Percentiles rank a stretch among this genome's conserved stretches.
These are phyloP conservation scores for Globisporangium cystogenes DNA, from an alignment of 352 stramenopile species.

Conservation along the genomic window DNA sequence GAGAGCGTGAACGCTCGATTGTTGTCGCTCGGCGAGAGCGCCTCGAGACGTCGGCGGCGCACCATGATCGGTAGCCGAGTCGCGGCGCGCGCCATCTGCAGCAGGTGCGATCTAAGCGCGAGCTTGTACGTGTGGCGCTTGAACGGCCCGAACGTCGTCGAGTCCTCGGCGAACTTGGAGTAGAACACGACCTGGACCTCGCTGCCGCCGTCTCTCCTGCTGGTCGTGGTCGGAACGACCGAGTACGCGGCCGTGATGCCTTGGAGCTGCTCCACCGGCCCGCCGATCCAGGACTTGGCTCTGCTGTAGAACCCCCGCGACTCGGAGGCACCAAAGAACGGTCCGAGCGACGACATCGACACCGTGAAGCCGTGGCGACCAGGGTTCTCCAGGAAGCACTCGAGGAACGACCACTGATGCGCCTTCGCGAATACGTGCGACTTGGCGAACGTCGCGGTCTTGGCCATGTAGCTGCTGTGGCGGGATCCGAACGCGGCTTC, in stretches of 20 bases:
- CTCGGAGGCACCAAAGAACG: not conserved
- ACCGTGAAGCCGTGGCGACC: conserved; percentile 22
- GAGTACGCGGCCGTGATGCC: conserved; percentile 22
- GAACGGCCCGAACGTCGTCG: conserved; percentile 12
- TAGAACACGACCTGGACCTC: conserved; percentile 15
- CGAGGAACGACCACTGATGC: conserved; percentile 48
- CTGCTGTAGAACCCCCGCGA: not conserved
- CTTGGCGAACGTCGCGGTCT: conserved; percentile 43
- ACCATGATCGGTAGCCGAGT: conserved; percentile 34
- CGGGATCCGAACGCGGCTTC: not conserved
- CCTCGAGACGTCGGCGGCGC: conserved; percentile 35
- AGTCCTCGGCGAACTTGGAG: conserved; percentile 14
- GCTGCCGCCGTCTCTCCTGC: not conserved
- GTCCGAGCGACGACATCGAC: conserved; percentile 34
- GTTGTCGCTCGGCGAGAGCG: conserved; percentile 25
- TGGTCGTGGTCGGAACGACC: not conserved
- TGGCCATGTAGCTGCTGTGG: conserved; percentile 20
- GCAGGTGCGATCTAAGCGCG: conserved; percentile 15
- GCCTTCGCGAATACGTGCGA: conserved; percentile 34
- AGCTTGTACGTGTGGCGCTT: conserved; percentile 15
- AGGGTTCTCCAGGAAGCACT: conserved; percentile 14
- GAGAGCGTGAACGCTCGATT: conserved; percentile 19
- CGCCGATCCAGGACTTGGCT: not conserved
- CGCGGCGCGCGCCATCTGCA: conserved; percentile 16
- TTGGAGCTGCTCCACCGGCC: conserved; percentile 19